Base-by-base conservation (phyloP, 2,329 filamentous ascomycete genomes). In the Cryoendolithus antarcticus region DNA sequence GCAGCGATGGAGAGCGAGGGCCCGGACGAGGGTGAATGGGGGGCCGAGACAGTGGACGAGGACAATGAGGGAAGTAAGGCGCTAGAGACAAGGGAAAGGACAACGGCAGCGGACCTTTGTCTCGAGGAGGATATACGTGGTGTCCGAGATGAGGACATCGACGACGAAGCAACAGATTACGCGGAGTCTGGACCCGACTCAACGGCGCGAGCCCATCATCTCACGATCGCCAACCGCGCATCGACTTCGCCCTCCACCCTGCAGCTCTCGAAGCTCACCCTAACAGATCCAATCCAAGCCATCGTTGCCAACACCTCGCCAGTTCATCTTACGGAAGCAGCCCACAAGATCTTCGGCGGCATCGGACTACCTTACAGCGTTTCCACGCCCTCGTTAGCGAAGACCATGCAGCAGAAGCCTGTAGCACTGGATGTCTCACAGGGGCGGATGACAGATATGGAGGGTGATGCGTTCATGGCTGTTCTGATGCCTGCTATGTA, bases 261-360 rank as follows among this genome's bases (percentile, higher is more conserved):
- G 10, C 69, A 74, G n/a, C 63, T 94, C 3, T 86, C 89, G 0
- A 72, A 75, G 46, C 65, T 70, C n/a, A 67, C 74, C 3, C 71
- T 95, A 32, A 70, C 82, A 6, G 64, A 72, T 3, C 86, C 86
- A 0, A 77, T 93, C 11, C 69, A 74, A 2, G 62, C 72, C 4
- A 67, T 94, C 2, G 67, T 96, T 2, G 69, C 70, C 9, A 67
- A 48, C 19, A 58, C 60, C 7, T 74, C 85, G 41, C 74, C 78
- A 32, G 81, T 77, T 41, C 91, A 98, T 55, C 67, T 96, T 27
- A 69, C 71, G 28, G 72, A 80, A 41, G 72, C 81, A 1, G 83
- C 88, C 1, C 75, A 84, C 48, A 72, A 69, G 32, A 70, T 75
- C 1, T 89, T 94, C 56, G 89, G 88, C 32, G 89, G 89, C 0